Base-by-base conservation (phyloP, 1,139 yeast genomes). In the Hansenula sp. region DNA sequence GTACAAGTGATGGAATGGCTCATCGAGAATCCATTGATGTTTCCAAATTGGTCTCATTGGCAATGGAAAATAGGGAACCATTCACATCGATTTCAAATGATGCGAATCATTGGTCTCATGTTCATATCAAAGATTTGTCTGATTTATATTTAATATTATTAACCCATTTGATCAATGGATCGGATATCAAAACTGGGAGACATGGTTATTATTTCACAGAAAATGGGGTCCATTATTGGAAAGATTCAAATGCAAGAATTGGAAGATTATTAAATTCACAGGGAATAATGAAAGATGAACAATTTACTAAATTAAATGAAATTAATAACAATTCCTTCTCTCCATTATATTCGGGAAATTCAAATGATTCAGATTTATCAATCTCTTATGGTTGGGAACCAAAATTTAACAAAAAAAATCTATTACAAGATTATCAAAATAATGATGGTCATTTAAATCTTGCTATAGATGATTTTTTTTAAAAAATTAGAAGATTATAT, bases 201-300 rank as follows among this genome's bases (percentile, higher is more conserved):
- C 41, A 59, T 13, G 75, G 74, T 11, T 68, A 67, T 48, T 70
- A 67, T 47, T 70, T 70, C 52, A 68, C 65, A 10, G 61, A 69
- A 16, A 56, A 57, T 38, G 62, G 60, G 18, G 57, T 54, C 9
- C 70, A 67, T 47, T 47, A 50, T n/a, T 70, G 71, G 70, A 49
- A 50, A 15, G 66, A 66, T 32, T 67, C 66, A 33, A 52, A 67
- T 15, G 49, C 51, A 28, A 51, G 48, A 9, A 55, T 70, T 21
- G 66, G 59, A 2, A 37, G 55, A 41, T 33, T 41, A 3, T 52
- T 67, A 38, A 42, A 47, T 25, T 41, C 51, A 3, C 52, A 47
- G 38, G 53, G 54, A 2, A 38, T 55, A 6, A 41, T 61, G 18
- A 43, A 44, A 11, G 51, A 56, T 15, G 46, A 53, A 5, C 57